Evolutionary conservation across 2,329 filamentous ascomycete genomes (phyloP).

Genomic region (Fulvia fulva): DNA sequence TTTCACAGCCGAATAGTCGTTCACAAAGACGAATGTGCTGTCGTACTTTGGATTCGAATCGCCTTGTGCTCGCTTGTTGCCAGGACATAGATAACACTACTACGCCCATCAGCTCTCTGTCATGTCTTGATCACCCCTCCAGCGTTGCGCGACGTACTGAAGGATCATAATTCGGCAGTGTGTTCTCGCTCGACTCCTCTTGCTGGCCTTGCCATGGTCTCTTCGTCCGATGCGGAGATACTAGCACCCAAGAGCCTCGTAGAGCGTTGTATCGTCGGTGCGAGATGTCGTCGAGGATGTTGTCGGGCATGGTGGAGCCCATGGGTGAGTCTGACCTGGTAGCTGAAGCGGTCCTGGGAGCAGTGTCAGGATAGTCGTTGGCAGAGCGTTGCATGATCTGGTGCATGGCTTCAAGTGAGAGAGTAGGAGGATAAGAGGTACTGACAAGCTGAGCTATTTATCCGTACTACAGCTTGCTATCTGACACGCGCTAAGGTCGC

Average conservation of each 20-base stretch:
- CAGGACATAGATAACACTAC: slow-evolving; percentile 89
- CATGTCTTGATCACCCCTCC: not conserved
- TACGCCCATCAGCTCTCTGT: slow-evolving; percentile 13
- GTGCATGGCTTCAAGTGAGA: slow-evolving; percentile 23
- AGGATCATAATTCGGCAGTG: slow-evolving; percentile 72
- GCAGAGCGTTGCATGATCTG: slow-evolving; percentile 18
- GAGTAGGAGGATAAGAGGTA: not conserved
- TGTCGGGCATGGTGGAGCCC: slow-evolving; percentile 41
- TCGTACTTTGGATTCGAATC: slow-evolving; percentile 82
- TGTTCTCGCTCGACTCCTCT: slow-evolving; percentile 45
- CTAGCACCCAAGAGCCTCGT: slow-evolving; percentile 84
- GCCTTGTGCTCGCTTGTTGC: slow-evolving; percentile 83
- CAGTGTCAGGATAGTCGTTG: slow-evolving; percentile 20
- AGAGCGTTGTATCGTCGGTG: slow-evolving; percentile 92
- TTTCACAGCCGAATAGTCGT: slow-evolving; percentile 96
- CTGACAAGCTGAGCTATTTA: slow-evolving; percentile 10
- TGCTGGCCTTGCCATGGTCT: slow-evolving; percentile 81
- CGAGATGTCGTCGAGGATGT: slow-evolving; percentile 83
- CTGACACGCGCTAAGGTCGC: not conserved
- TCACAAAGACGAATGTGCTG: slow-evolving; percentile 88
- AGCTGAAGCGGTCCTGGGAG: slow-evolving; percentile 8
- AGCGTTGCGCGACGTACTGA: slow-evolving; percentile 33
- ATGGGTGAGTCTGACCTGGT: slow-evolving; percentile 17
- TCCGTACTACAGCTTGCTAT: slow-evolving; percentile 4
- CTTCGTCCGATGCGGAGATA: slow-evolving; percentile 94